Base-by-base conservation (phyloP, 495 filamentous ascomycete genomes). In the Daldinia concentrica region DNA sequence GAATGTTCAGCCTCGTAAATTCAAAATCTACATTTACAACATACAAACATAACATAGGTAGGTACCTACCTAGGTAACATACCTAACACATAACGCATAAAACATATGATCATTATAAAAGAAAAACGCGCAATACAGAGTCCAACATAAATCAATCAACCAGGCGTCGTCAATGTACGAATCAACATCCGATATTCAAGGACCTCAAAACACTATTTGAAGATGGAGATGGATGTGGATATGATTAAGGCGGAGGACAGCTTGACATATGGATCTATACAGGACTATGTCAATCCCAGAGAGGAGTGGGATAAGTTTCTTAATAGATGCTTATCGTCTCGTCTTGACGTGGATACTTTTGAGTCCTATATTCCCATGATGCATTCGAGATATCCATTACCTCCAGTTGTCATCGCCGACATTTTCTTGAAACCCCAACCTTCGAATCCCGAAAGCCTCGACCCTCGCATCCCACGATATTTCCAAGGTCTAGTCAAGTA, bases 391-490 rank as follows among this genome's bases (percentile, higher is more conserved):
- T 72, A 82, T 64, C 85, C 82, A 0, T 73, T 89, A 19, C 78
- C 82, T 3, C 77, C 83, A 12, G 52, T 62, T 14, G 62, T 81
- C 51, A 81, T 93, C 48, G 84, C 90, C 63, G 86, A 90, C 62
- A 73, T 91, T 3, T 82, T 90, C 32, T 79, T 93, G 6, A 83
- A 83, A 26, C 87, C 88, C 1, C 84, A 84, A 27, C 74, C 77
- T 14, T 74, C 76, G 29, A 84, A 84, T 56, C 79, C 73, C 37
- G 76, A 84, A 71, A 80, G 79, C 64, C 86, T 90, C 78, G 91
- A 93, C 68, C 88, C 89, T 24, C 83, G 91, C 50, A 78, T 91
- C 24, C 82, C 85, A 5, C 80, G 86, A 19, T 94, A 93, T 79
- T 76, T 91, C 32, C 83, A 90, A 75, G 82, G 82, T 14, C 82